These are phyloP conservation scores for Rhodotorula sp. DNA, from an alignment of 1,284 basidiomycete genomes.

Conservation along the genomic window DNA sequence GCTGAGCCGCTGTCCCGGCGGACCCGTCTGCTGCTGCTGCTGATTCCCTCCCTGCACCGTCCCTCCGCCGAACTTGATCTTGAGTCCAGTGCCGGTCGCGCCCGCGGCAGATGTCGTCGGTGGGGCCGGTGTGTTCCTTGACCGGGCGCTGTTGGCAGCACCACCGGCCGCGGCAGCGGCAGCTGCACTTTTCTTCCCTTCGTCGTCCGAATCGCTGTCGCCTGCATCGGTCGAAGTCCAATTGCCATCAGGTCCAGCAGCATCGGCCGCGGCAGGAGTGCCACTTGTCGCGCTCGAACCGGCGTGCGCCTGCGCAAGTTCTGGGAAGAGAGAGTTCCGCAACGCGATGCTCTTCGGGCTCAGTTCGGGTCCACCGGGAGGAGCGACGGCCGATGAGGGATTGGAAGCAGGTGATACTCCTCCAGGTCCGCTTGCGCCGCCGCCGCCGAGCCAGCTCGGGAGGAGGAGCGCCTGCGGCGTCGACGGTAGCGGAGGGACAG, in stretches of 20 bases:
- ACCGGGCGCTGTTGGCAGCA: neutral
- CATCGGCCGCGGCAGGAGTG: neutral
- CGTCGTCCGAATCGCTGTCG: slow-evolving; percentile 19
- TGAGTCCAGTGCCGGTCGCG: slow-evolving; percentile 14
- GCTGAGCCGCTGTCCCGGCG: neutral
- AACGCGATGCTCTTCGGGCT: slow-evolving; percentile 31
- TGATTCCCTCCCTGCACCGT: neutral
- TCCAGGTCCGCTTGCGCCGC: neutral
- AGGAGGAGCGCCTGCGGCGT: slow-evolving; percentile 11
- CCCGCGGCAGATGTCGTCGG: neutral
- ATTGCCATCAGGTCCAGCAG: slow-evolving; percentile 9
- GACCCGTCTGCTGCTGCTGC: neutral
- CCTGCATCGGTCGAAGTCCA: slow-evolving; percentile 18
- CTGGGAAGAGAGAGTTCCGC: slow-evolving; percentile 39
- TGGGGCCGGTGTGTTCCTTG: neutral
- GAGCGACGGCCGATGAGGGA: neutral
- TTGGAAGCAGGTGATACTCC: neutral
- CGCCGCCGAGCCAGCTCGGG: neutral
- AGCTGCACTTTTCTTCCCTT: neutral
- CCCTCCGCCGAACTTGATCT: slow-evolving; percentile 25
- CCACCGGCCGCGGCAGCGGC: no score
- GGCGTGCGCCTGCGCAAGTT: slow-evolving; percentile 13
- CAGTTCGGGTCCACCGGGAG: neutral
- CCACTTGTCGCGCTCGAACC: neutral
- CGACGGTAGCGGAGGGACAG: slow-evolving; percentile 23